Conservation (phyloP, 1,139 yeast species). For the Arxiozyma slooffiae region DNA sequence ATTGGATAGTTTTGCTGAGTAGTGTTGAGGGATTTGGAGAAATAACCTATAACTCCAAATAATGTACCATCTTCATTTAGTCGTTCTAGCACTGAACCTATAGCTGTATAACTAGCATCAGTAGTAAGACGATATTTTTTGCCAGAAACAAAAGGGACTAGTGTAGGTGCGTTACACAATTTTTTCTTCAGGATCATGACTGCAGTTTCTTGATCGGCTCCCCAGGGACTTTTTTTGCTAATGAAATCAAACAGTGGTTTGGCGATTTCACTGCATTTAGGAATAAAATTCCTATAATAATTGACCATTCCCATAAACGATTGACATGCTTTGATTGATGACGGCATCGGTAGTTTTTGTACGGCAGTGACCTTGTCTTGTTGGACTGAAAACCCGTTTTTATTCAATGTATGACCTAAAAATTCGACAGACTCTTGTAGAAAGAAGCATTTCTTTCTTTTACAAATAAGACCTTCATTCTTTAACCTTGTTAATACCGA, state of each 20-base stretch:
- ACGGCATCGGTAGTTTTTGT: constrained; percentile 4
- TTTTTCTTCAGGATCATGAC: too few species aligned
- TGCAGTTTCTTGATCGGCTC: too few species aligned
- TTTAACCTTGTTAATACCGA: neutral
- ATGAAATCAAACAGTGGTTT: constrained; percentile 6
- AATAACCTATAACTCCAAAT: too few species aligned
- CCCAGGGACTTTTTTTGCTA: constrained; percentile 4
- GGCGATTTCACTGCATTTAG: constrained; percentile 3
- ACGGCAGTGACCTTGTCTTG: constrained; percentile 5
- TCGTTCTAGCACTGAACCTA: constrained; percentile 13
- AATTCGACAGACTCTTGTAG: too few species aligned
- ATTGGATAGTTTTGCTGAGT: too few species aligned
- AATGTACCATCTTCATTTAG: constrained; percentile 1
- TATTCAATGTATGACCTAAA: too few species aligned
- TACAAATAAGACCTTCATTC: neutral
- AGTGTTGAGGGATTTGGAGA: too few species aligned
- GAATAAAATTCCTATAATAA: constrained; percentile 10
- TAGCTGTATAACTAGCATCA: constrained; percentile 10
- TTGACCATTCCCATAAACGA: constrained; percentile 11
- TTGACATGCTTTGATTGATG: constrained; percentile 9
- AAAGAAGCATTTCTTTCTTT: too few species aligned
- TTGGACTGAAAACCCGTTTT: neutral
- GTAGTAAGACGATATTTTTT: constrained; percentile 9
- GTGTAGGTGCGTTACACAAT: constrained; percentile 4
- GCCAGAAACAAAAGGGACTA: constrained; percentile 7